These are phyloP conservation scores for Globisporangium emineosum DNA, from an alignment of 352 stramenopile species.

Conservation along the genomic window DNA sequence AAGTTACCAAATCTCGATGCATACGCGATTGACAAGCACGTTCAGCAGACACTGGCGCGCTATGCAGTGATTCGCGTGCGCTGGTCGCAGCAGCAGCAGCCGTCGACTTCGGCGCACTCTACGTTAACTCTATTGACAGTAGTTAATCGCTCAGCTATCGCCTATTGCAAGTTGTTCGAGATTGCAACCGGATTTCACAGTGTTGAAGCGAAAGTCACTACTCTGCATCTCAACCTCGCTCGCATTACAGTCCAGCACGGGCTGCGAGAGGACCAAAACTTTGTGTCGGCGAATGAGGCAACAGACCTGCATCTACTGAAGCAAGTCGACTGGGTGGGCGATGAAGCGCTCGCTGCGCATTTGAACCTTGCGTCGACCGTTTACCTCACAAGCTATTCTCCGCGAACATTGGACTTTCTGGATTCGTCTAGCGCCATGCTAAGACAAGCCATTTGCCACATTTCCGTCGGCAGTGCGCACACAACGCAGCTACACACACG, in stretches of 20 bases:
- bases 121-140: not conserved
- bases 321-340: not conserved
- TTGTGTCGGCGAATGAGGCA: not conserved
- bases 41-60: not conserved
- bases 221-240: constrained; percentile 6
- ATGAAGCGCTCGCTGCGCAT: not conserved
- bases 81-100: not conserved
- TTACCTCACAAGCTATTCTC: constrained; percentile 5
- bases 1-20: not conserved
- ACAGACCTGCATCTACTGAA: not conserved
- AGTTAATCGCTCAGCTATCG: not conserved
- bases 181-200: not conserved
- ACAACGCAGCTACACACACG: not conserved
- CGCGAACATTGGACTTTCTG: constrained; percentile 4
- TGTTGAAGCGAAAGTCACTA: not conserved
- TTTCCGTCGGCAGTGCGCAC: not conserved
- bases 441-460: not conserved
- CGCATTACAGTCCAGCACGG: not conserved
- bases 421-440: not conserved
- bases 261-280: not conserved
- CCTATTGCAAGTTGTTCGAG: not conserved
- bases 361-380: not conserved
- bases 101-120: not conserved
- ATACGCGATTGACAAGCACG: not conserved
- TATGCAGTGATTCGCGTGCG: not conserved